Evolutionary conservation across 2,329 filamentous ascomycete species (phyloP), one percentile per base, ranked within the genome.

Genomic region (Paramyrothecium roridum): DNA sequence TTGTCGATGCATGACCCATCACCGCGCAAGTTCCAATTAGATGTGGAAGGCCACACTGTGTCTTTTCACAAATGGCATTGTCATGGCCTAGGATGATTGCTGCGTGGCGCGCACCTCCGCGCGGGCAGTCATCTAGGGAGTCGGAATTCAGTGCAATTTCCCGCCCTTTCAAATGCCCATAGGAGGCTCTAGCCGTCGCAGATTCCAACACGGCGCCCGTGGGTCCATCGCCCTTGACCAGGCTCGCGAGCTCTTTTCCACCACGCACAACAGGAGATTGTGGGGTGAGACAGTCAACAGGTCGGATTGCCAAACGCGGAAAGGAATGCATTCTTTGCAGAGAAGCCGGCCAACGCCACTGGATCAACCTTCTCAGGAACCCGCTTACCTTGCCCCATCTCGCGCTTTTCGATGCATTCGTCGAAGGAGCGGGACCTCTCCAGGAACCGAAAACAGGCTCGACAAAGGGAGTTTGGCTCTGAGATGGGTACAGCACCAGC

Each of bases 371-470:
- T 19, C 21, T 50, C 48, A 50, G 48, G 48, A 11, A 50, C 22
- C 20, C 17, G 13, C 48, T 23, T 20, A 16, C 6, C 7, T 22
- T 30, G 48, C 48, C 12, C 48, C 48, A 33, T 33, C 4, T 30
- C 48, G 48, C 48, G 21, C 49, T n/a, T 37, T 30, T 16, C 12
- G 49, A 51, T 51, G 49, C 49, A 51, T 51, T 40, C 33, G 49
- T 51, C 49, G 49, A 40, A 13, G 8, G 17, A 13, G 46, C 22
- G 3, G 10, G 49, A 7, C 2, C 6, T 16, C 37, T 30, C 26
- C n/a, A 19, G 30, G 13, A 19, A 40, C n/a, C 12, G 49, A 40
- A 40, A 51, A 37, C 6, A 37, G 49, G 22, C 16, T 11, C 20
- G 20, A 17, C 49, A 51, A 17, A 40, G 30, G n/a, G 10, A 51